Evolutionary conservation across 208 protist genomes (phyloP).

Genomic region (Trypanosomatidae sp.): DNA sequence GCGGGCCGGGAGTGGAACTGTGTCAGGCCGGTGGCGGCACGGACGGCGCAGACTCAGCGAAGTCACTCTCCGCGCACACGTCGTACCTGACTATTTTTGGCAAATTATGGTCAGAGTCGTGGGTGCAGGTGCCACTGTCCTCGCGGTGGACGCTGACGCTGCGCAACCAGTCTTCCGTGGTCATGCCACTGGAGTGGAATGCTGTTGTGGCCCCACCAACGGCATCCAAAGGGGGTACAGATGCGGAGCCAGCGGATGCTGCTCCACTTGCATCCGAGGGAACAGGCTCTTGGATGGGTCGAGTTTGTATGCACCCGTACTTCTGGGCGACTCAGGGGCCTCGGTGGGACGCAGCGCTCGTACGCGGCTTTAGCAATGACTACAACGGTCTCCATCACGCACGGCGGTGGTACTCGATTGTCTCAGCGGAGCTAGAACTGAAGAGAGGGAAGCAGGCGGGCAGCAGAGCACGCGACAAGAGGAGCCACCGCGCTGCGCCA

Average conservation of each 20-base stretch:
- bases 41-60: not conserved
- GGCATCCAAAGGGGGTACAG: not conserved
- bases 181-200: constrained; percentile 25
- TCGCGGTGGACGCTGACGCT: constrained; percentile 33
- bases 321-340: constrained; percentile 78
- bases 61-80: not conserved
- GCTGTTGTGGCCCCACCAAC: not conserved
- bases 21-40: not conserved
- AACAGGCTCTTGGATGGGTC: not conserved
- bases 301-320: constrained; percentile 29
- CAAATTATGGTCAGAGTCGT: constrained; percentile 34
- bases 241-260: not conserved
- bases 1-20: constrained; percentile 41
- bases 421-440: constrained; percentile 43
- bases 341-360: constrained; percentile 41
- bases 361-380: constrained; percentile 61
- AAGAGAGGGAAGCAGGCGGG: constrained; percentile 4
- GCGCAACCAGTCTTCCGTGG: constrained; percentile 41
- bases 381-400: constrained; percentile 53
- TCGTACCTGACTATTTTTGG: constrained; percentile 37
- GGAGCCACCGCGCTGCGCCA: not conserved
- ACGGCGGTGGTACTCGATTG: constrained; percentile 46
- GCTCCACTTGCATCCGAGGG: not conserved
- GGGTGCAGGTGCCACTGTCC: constrained; percentile 40
- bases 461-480: constrained; percentile 3